These are phyloP conservation scores for Trichopus zeylanicus DNA, from an alignment of 116 monocot species.

Conservation along the genomic window DNA sequence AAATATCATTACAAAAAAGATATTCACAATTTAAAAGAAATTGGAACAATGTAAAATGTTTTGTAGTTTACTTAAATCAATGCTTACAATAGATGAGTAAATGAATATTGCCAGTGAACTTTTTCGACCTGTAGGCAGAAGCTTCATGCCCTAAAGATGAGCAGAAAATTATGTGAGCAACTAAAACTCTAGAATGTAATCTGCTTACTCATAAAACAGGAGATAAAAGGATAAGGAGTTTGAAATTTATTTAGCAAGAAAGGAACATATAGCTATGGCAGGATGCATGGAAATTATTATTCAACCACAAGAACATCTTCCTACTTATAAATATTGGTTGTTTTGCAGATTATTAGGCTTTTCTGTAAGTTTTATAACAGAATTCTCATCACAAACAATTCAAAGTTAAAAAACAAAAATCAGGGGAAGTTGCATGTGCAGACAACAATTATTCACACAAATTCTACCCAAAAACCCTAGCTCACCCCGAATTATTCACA, in stretches of 20 bases:
- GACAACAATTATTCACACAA: not conserved
- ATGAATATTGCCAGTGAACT: conserved; percentile 86
- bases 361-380: not conserved
- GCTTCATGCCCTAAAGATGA: conserved; percentile 79
- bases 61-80: not conserved
- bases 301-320: not conserved
- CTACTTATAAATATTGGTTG: too few species aligned
- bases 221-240: not conserved
- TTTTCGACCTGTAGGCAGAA: conserved; percentile 86
- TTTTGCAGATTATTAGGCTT: too few species aligned
- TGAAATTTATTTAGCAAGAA: not conserved
- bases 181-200: not conserved
- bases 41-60: not conserved
- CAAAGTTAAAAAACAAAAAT: not conserved
- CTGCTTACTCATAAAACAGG: not conserved
- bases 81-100: conserved; percentile 87
- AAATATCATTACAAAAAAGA: not conserved
- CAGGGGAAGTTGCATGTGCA: not conserved
- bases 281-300: too few species aligned
- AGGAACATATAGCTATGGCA: too few species aligned
- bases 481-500: too few species aligned
- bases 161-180: not conserved
- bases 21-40: not conserved
- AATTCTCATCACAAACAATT: not conserved
- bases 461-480: not conserved